Percentiles rank a stretch among this genome's conserved stretches.
Conservation (phyloP, 2,329 filamentous ascomycete genomes). For the Alternaria consortialis region DNA sequence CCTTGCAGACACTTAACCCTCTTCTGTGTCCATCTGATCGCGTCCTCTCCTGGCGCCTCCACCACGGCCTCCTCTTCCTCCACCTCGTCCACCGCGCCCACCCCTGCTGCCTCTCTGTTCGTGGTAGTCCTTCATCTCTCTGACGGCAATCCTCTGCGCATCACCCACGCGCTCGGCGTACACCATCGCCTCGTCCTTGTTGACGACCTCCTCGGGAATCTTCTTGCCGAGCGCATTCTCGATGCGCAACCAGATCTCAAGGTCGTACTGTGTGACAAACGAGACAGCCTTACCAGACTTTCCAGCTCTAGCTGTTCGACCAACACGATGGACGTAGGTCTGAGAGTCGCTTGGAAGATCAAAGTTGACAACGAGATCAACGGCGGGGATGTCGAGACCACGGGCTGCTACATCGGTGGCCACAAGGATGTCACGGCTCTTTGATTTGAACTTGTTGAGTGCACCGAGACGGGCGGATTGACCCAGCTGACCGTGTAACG, state of each 20-base stretch:
- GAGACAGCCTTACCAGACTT: slow-evolving; percentile 83
- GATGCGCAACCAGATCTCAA: slow-evolving; percentile 81
- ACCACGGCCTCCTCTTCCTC: slow-evolving; percentile 21
- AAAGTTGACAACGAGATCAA: slow-evolving; percentile 86
- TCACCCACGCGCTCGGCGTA: slow-evolving; percentile 81
- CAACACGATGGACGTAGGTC: slow-evolving; percentile 90
- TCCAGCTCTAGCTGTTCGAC: slow-evolving; percentile 85
- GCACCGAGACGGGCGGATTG: slow-evolving; percentile 88
- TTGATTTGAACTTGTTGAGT: slow-evolving; percentile 86
- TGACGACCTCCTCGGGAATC: slow-evolving; percentile 71
- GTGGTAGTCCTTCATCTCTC: slow-evolving; percentile 81
- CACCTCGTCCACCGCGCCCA: slow-evolving; percentile 54
- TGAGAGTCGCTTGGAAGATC: slow-evolving; percentile 86
- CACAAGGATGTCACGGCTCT: slow-evolving; percentile 84
- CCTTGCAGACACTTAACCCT: slow-evolving; percentile 59
- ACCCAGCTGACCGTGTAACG: slow-evolving; percentile 89
- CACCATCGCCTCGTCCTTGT: slow-evolving; percentile 86
- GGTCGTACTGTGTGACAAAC: slow-evolving; percentile 86
- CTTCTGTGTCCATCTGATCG: slow-evolving; percentile 78
- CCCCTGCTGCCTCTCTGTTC: slow-evolving; percentile 70
- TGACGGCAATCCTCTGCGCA: slow-evolving; percentile 80
- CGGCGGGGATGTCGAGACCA: slow-evolving; percentile 91
- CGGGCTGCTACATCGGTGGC: slow-evolving; percentile 94
- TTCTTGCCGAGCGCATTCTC: slow-evolving; percentile 84
- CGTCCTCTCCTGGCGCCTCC: slow-evolving; percentile 58